Conservation (phyloP, 139 green algal genomes). For the Tetraselmis striata region DNA sequence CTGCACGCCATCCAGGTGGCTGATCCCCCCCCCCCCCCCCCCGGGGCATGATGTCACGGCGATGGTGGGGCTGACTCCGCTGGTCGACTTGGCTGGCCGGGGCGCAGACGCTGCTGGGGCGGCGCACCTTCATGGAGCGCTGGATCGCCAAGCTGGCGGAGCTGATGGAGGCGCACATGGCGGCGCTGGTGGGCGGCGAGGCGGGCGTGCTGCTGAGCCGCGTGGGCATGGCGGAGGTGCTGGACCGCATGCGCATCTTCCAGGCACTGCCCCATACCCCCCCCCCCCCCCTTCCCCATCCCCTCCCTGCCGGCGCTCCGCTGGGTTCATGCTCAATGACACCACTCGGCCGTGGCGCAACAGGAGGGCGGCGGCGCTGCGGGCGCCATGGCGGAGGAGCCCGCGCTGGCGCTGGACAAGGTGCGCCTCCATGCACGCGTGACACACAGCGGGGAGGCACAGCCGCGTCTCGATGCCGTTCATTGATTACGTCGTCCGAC, state of each 20-base stretch:
- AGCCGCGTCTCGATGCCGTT: too few relatives aligned
- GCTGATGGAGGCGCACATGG: constrained; percentile 43
- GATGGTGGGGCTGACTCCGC: neutral
- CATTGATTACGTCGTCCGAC: too few relatives aligned
- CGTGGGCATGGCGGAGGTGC: constrained; percentile 55
- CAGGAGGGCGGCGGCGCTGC: neutral
- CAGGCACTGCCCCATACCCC: too few relatives aligned
- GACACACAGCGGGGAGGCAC: too few relatives aligned
- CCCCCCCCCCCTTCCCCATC: too few relatives aligned
- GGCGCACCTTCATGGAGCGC: neutral
- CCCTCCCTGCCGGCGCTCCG: too few relatives aligned
- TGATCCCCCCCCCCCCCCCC: neutral
- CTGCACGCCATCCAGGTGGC: constrained; percentile 30
- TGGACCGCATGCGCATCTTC: constrained; percentile 47
- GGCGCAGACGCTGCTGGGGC: neutral
- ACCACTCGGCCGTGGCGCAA: too few relatives aligned
- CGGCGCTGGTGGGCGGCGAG: constrained; percentile 45
- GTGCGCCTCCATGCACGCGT: too few relatives aligned
- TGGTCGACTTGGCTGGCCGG: too few relatives aligned
- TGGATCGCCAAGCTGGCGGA: neutral
- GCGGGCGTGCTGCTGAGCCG: constrained; percentile 40
- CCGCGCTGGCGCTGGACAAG: constrained; percentile 37
- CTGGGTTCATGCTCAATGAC: too few relatives aligned
- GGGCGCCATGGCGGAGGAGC: constrained; percentile 38
- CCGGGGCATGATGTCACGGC: too few relatives aligned